Base-by-base conservation (phyloP, 2,329 filamentous ascomycete species). In the Decorospora gaudefroyi region DNA sequence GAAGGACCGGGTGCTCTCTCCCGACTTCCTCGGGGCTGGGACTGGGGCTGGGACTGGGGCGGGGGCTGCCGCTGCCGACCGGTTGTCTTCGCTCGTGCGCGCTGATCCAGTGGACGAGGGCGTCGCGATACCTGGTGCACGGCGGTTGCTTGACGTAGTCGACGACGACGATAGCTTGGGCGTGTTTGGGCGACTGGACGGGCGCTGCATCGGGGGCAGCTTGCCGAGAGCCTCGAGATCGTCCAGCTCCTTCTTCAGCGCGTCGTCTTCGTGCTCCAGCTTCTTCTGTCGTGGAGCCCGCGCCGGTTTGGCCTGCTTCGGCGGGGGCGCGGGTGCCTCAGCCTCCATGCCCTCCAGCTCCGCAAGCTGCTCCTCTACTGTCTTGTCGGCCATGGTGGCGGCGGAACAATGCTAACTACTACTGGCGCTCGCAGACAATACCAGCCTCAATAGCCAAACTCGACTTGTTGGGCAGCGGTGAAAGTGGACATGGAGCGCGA, bases 171-270 rank as follows among this genome's bases (percentile, higher is more conserved):
- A 77, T 46, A 78, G 70, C 57, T 88, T 87, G 26, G 92, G 93
- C 1, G 92, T 97, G 62, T 88, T 86, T 11, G 92, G 88, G 33
- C 91, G 84, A 35, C 69, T 72, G 17, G 53, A 84, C 84, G 50
- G 76, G 64, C 21, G 88, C 80, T 64, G 85, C 78, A 68, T 88
- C 33, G 67, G 64, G 13, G 65, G 61, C 7, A 84, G 40, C 53
- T 69, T 70, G 17, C 65, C 67, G 2, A 71, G 58, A 1, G 64
- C 64, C 43, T 71, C 88, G 29, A 95, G 82, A 59, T 85, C 85
- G 69, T 95, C 89, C 49, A 97, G 82, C 61, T 96, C 91, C 51
- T 90, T 90, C 26, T 97, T 80, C 45, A 92, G 83, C 48, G 92
- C 83, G 67, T 96, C 90, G 59, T 88, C 80, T 61, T 76, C 68